Conservation (phyloP, 352 stramenopile species). For the Globisporangium cylindrosporum region DNA sequence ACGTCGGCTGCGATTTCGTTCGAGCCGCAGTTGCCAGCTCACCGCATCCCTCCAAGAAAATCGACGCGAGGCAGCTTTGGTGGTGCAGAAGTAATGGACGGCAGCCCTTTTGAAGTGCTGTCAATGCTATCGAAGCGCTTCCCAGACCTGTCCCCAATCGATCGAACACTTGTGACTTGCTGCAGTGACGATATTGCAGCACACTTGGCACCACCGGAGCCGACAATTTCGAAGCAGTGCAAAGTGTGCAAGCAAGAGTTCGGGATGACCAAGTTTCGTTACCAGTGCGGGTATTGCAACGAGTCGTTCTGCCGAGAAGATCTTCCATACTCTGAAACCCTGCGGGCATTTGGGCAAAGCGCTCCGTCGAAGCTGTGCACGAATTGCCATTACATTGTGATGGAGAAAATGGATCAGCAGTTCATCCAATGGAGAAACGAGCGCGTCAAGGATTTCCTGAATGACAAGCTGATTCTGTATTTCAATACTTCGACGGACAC, state of each 20-base stretch:
- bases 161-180: slow-evolving; percentile 71
- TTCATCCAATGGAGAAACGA: slow-evolving; percentile 77
- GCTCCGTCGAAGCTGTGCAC: slow-evolving; percentile 59
- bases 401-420: slow-evolving; percentile 75
- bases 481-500: slow-evolving; percentile 80
- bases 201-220: slow-evolving; percentile 59
- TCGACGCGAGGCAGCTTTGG: background rate
- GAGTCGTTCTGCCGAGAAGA: slow-evolving; percentile 79
- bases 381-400: slow-evolving; percentile 69
- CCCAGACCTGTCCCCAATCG: slow-evolving; percentile 65
- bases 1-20: slow-evolving; percentile 54
- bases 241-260: slow-evolving; percentile 72
- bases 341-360: slow-evolving; percentile 69
- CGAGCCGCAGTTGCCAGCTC: slow-evolving; percentile 37
- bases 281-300: slow-evolving; percentile 79
- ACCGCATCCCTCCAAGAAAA: slow-evolving; percentile 14
- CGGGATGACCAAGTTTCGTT: slow-evolving; percentile 81
- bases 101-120: slow-evolving; percentile 35
- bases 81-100: slow-evolving; percentile 15
- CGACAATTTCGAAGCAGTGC: slow-evolving; percentile 57
- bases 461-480: slow-evolving; percentile 63
- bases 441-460: slow-evolving; percentile 75
- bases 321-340: slow-evolving; percentile 47
- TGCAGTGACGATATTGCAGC: slow-evolving; percentile 47
- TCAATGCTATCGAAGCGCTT: slow-evolving; percentile 80